Base-by-base conservation (phyloP, 345 rosid genomes). In the Rubroshorea leprosula region DNA sequence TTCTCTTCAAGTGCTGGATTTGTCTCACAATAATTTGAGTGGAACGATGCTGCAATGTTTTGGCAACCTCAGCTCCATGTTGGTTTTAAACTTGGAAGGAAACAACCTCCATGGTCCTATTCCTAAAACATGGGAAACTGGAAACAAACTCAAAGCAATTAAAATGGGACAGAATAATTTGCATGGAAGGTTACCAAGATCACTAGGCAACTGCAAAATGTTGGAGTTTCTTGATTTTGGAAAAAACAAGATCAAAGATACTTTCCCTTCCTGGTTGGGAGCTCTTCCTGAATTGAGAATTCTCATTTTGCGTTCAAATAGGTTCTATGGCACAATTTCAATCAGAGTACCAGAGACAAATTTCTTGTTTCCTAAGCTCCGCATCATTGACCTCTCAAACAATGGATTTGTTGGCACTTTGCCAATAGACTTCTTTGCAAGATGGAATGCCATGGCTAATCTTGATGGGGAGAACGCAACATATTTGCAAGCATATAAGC, bases 21-120 rank as follows among this genome's bases (percentile, higher is more conserved):
- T 60, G 2, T 54, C 57, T 17, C 14, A 55, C 13, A 70, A 65
- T 27, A 49, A 57, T 39, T 57, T 68, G 31, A 48, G 47, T 2
- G 67, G 58, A 5, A 19, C 2, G 6, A 52, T 69, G 41, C 75
- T 71, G n/a, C 21, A 5, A 46, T 66, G 75, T 49, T 29, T 71
- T 23, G 48, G 41, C 51, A 55, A 61, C 46, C 51, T 57, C 25
- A 57, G 60, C 51, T 41, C 43, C 15, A 22, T 66, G 17, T n/a
- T 23, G 5, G 22, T 66, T n/a, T 29, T 62, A 23, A 61, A 31
- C 47, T 9, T 66, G 29, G 18, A 23, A 0, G 54, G n/a, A 31
- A 66, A 71, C 58, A 31, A 51, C 45, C 60, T 71, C 9, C 16
- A 51, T n/a, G 75, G 63, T n/a, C 22, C 58, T 9, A 31, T 71